Base-by-base conservation (phyloP, 495 filamentous ascomycete species). In the Talaromyces thailandensis region DNA sequence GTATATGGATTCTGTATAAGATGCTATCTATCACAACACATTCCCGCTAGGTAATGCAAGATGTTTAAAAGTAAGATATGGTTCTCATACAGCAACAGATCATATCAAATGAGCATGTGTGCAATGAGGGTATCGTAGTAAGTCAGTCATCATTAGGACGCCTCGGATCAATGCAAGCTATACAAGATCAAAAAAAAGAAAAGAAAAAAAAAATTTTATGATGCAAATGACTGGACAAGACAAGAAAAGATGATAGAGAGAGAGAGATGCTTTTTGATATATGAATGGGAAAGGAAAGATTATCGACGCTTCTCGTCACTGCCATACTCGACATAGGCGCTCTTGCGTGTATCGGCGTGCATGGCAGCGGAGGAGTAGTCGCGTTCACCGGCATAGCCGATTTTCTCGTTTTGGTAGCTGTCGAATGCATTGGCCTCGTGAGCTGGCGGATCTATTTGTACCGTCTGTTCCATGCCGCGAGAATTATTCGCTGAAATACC, bases 351-450 rank as follows among this genome's bases (percentile, higher is more conserved):
- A 21, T 35, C 24, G 0, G 57, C 21, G 5, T 59, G 37, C 56
- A 68, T 35, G 3, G 31, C 40, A 43, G 67, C 66, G 21, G 68
- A 61, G 4, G 43, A 60, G 0, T 63, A 61, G 31, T 68, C 68
- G 56, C 79, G 70, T 61, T 77, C 66, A 1, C 79, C 79, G 3
- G 75, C 79, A 64, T 77, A 81, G 4, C 78, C 78, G 40, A 77
- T 6, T 62, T 82, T 82, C 67, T 79, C 73, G 63, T 79, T 70
- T 14, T 68, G 65, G 58, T 69, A 76, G 31, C 0, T 35, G 18
- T 64, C 62, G 1, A 63, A 53, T 32, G 26, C 29, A 61, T 29
- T 23, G n/a, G 35, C 11, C 26, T 57, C 55, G 23, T 57, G 50
- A 23, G 21, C 48, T 52, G 9, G 50, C 0, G 43, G n/a, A 23